These are phyloP conservation scores for Thymus quinquecostatus DNA, from an alignment of 257 asterid genomes.

Conservation along the genomic window DNA sequence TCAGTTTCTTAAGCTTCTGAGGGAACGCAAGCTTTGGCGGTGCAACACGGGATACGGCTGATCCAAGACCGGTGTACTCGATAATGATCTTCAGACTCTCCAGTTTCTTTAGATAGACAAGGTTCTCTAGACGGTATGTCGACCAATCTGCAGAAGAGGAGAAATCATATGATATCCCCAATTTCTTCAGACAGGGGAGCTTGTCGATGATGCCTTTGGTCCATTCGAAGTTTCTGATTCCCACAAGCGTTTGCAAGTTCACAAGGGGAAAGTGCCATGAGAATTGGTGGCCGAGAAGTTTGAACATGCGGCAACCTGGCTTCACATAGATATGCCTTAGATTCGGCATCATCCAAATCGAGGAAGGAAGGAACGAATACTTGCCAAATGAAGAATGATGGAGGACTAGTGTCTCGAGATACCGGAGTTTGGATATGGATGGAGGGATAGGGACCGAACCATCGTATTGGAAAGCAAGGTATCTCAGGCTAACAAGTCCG, in stretches of 20 bases:
- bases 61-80: neutral
- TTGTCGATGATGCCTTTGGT: neutral
- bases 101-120: too few relatives aligned
- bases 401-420: conserved; percentile 22
- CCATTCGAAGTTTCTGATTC: neutral
- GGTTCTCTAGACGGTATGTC: neutral
- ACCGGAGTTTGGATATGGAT: conserved; percentile 24
- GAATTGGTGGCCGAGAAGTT: neutral
- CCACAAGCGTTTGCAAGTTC: neutral
- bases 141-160: conserved; percentile 2
- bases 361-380: neutral
- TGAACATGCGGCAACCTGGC: neutral
- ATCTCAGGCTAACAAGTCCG: conserved; percentile 16
- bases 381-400: neutral
- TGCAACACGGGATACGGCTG: neutral
- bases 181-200: neutral
- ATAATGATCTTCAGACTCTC: too few relatives aligned
- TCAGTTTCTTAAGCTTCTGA: conserved; percentile 1
- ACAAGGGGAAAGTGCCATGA: too few relatives aligned
- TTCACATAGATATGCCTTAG: conserved; percentile 27
- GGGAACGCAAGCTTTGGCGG: conserved; percentile 20
- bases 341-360: conserved; percentile 29
- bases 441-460: neutral
- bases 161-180: conserved; percentile 10
- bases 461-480: conserved; percentile 26